phyloP scores from a whole-genome alignment of 805 yeast species.

The Maudiozyma barnettii region DNA sequence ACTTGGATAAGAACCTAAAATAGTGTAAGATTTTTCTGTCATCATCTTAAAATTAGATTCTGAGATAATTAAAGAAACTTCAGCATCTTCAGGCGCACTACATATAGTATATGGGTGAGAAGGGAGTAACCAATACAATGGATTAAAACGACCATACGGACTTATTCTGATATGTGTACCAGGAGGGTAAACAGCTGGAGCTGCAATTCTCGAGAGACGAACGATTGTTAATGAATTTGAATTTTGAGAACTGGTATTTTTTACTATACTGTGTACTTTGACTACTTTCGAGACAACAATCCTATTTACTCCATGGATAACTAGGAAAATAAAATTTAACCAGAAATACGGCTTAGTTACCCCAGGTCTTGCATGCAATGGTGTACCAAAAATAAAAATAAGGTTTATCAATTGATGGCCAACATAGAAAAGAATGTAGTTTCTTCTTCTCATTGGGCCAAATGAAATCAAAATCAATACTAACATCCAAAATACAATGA shows the following conservation, averaged over 20 bases:
- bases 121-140: slow-evolving; percentile 42
- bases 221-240: not conserved
- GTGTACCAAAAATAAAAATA: slow-evolving; percentile 36
- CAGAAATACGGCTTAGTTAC: slow-evolving; percentile 33
- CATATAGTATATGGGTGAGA: slow-evolving; percentile 63
- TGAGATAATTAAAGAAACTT: slow-evolving; percentile 38
- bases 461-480: slow-evolving; percentile 39
- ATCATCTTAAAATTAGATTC: slow-evolving; percentile 30
- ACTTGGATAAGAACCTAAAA: slow-evolving; percentile 36
- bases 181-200: not conserved
- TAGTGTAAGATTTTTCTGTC: slow-evolving; percentile 29
- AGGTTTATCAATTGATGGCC: slow-evolving; percentile 46
- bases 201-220: slow-evolving; percentile 9
- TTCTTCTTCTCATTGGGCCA: slow-evolving; percentile 37
- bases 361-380: slow-evolving; percentile 65
- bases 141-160: slow-evolving; percentile 27
- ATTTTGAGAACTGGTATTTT: not conserved
- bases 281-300: not conserved
- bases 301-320: slow-evolving; percentile 6
- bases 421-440: slow-evolving; percentile 47
- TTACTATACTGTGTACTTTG: slow-evolving; percentile 3
- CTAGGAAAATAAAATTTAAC: slow-evolving; percentile 14
- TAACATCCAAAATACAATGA: slow-evolving; percentile 31
- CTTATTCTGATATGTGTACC: slow-evolving; percentile 44
- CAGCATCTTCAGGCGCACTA: slow-evolving; percentile 33